Evolutionary conservation across 805 yeast species (phyloP), one percentile per base, ranked within the genome.

Genomic region (Candida oleophila): DNA sequence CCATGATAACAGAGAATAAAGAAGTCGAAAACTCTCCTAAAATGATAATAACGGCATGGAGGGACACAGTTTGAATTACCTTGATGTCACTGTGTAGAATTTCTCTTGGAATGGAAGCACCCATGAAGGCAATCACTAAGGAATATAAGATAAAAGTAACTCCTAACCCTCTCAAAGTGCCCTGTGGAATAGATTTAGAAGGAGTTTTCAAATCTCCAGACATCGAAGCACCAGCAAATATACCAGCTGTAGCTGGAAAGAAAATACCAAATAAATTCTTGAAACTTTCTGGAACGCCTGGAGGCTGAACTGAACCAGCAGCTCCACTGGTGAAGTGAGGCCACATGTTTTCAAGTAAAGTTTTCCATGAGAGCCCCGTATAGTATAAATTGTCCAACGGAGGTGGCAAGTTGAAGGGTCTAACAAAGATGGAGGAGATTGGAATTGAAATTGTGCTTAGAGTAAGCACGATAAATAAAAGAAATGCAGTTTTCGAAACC

Each of bases 201-300:
- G 99, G 99, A 46, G 78, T 82, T 46, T 78, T 71, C 51, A 94
- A 74, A 56, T 90, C 97, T 16, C 99, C 98, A 36, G 97, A 89
- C 99, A 94, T 94, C 20, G 96, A 87, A 1, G 99, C 97, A 15
- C 99, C 99, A 2, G 99, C 98, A 65, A 94, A 85, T 22, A 94
- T 91, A 48, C 99, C 99, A 4, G 98, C 97, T 0, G 99, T 92
- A 1, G 99, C 97, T 9, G 99, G 97, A 71, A 94, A 94, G 62
- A 94, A 89, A 39, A 94, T 88, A 2, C 98, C 98, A 77, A 94
- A 94, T 52, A 95, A 67, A 61, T 87, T 86, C 45, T 83, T 81
- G 59, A 92, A 89, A 1, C 84, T 89, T 62, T 92, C 98, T 2
- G 69, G 66, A 2, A 60, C 60, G 3, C 65, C 71, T 4, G 65